Base-by-base conservation (phyloP, 2,329 filamentous ascomycete genomes). In the Nemania sp. region DNA sequence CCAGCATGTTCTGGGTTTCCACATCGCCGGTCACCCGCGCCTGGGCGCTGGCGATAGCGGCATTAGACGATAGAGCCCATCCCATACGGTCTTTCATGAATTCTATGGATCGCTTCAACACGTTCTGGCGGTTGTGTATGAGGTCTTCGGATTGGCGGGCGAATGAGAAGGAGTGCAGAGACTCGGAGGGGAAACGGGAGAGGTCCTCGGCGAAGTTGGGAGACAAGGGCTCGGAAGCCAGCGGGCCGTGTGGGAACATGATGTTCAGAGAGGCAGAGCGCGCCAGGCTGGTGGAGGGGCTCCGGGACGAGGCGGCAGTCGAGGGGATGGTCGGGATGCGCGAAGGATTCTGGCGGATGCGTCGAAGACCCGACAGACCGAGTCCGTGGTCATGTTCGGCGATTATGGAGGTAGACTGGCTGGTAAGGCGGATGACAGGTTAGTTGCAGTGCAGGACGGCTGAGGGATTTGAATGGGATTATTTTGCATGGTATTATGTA, bases 151-250 rank as follows among this genome's bases (percentile, higher is more conserved):
- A 93, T 72, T 96, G 92, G 64, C 96, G 90, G 34, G 94, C 91
- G 72, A 99, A 99, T 11, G 93, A 97, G 75, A 99, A 99, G 1
- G 94, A 99, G 73, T 99, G 94, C 41, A 99, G 77, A 5, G 94
- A 99, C 70, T 99, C 94, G 64, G 90, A 91, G 1, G 94, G 93
- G 69, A 99, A 99, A 45, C 92, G 87, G 40, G 86, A 87, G 40
- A 99, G 82, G 68, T 99, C 94, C 76, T 97, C 94, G 66, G 85
- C 82, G 68, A 91, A 91, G 57, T 83, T 83, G 20, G 91, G 90
- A 19, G 91, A 91, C 17, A 80, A 77, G 20, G 87, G 86, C 5
- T 80, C 86, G n/a, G 84, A 77, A 7, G 81, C 76, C 22, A 84
- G 68, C 14, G 80, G 78, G 30, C 80, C 75, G 57, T 81, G 78